These are phyloP conservation scores for Microbotryum lychnidis-dioicae DNA, from an alignment of 1,284 basidiomycete species.

Conservation along the genomic window DNA sequence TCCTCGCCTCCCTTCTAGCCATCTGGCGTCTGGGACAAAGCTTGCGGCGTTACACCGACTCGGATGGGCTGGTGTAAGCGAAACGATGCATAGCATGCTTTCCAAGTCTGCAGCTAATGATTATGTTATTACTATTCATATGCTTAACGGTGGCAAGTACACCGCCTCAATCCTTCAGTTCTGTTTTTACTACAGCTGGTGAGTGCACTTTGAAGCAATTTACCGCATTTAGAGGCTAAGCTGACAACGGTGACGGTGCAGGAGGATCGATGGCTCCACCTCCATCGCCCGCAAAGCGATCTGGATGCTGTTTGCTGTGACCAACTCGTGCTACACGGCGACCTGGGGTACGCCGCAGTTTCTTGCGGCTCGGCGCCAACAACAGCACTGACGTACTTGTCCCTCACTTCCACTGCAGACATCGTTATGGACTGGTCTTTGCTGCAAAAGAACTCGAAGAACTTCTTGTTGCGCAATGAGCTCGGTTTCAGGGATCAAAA, in stretches of 20 bases:
- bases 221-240: too few relatives aligned
- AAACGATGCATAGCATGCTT: neutral
- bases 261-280: conserved; percentile 11
- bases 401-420: conserved; percentile 8
- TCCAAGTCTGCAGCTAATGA: neutral
- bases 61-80: conserved; percentile 17
- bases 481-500: conserved; percentile 31
- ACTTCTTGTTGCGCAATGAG: conserved; percentile 28
- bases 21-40: conserved; percentile 24
- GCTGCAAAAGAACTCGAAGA: conserved; percentile 20
- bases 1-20: conserved; percentile 23
- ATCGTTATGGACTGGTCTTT: conserved; percentile 35
- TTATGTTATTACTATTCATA: conserved; percentile 10
- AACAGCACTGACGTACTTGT: neutral
- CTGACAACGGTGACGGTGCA: neutral
- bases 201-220: neutral
- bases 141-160: conserved; percentile 31
- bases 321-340: conserved; percentile 16
- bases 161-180: conserved; percentile 17
- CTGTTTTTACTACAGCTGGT: conserved; percentile 25
- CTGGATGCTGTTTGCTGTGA: conserved; percentile 24
- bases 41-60: conserved; percentile 28
- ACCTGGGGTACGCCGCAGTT: conserved; percentile 16
- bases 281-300: conserved; percentile 15
- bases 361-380: too few relatives aligned